Percentiles rank a stretch among this genome's conserved stretches.
Evolutionary conservation across 148 eudicot genomes (phyloP).

Genomic region (Nepenthes mirabilis): DNA sequence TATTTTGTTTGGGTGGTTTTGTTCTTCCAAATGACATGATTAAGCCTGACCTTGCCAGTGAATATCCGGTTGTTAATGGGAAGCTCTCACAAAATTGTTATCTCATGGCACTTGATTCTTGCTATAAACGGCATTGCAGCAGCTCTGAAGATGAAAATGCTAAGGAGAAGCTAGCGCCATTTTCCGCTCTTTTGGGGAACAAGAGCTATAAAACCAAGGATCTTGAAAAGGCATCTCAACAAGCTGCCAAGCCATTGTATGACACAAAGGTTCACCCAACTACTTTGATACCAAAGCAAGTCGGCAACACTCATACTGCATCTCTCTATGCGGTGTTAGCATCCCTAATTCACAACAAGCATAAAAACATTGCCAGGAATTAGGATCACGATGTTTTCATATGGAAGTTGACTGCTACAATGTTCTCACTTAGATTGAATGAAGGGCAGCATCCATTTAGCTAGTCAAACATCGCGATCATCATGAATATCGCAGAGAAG

Average conservation of each 20-base stretch:
- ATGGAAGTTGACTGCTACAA: conserved; percentile 80
- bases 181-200: conserved; percentile 46
- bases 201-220: conserved; percentile 94
- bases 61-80: conserved; percentile 99
- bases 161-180: conserved; percentile 76
- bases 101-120: conserved; percentile 93
- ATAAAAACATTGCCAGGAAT: conserved; percentile 50
- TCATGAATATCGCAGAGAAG: conserved; percentile 62
- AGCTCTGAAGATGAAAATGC: conserved; percentile 72
- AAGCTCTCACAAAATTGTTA: conserved; percentile 98
- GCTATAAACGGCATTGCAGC: conserved; percentile 61
- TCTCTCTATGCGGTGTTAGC: conserved; percentile 89
- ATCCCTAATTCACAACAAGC: conserved; percentile 78
- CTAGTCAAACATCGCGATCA: conserved; percentile 59
- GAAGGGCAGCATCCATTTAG: conserved; percentile 73
- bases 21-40: too few relatives aligned
- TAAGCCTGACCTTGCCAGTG: conserved; percentile 97
- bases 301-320: conserved; percentile 97
- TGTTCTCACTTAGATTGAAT: conserved; percentile 67
- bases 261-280: conserved; percentile 73
- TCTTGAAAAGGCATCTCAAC: conserved; percentile 93
- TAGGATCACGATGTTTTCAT: conserved; percentile 76
- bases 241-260: conserved; percentile 68
- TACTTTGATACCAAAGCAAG: conserved; percentile 86
- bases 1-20: too few relatives aligned